Evolutionary conservation across 2,329 filamentous ascomycete species (phyloP).

Genomic region (Arachnopeziza araneosa): DNA sequence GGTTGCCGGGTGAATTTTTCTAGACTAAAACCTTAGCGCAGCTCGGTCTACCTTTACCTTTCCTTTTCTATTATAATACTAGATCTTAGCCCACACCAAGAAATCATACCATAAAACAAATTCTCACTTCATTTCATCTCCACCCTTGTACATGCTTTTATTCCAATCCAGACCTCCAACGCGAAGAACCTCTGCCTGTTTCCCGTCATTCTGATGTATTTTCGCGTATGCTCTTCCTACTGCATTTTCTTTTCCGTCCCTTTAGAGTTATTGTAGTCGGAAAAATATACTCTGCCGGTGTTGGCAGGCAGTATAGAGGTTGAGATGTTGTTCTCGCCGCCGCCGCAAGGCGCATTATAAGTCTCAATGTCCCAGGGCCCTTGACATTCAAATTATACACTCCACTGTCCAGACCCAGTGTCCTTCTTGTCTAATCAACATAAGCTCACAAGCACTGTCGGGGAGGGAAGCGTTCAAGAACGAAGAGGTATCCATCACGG

Average conservation of each 20-base stretch:
- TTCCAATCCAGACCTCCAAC: background rate
- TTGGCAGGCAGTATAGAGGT: slow-evolving; percentile 4
- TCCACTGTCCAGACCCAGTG: background rate
- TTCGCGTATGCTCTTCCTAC: slow-evolving; percentile 3
- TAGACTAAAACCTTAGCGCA: background rate
- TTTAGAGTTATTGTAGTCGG: slow-evolving; percentile 5
- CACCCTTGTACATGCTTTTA: slow-evolving; percentile 3
- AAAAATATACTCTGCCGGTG: slow-evolving; percentile 1
- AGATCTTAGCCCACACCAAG: slow-evolving; percentile 6
- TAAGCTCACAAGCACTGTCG: background rate
- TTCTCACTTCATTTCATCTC: slow-evolving; percentile 1
- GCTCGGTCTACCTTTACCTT: background rate
- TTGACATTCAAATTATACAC: background rate
- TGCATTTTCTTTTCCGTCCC: slow-evolving; percentile 3
- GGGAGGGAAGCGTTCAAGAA: slow-evolving; percentile 1
- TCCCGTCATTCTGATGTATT: slow-evolving; percentile 1
- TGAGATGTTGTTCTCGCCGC: slow-evolving; percentile 3
- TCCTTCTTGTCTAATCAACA: slow-evolving; percentile 1
- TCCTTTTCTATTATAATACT: background rate
- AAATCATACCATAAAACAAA: slow-evolving; percentile 2
- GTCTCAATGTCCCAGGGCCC: slow-evolving; percentile 5
- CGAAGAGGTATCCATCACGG: background rate
- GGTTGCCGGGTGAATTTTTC: background rate
- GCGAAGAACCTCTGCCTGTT: background rate
- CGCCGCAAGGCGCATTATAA: slow-evolving; percentile 6